phyloP scores from a whole-genome alignment of 345 rosid genomes.

The Cardamine chenopodiifolia region DNA sequence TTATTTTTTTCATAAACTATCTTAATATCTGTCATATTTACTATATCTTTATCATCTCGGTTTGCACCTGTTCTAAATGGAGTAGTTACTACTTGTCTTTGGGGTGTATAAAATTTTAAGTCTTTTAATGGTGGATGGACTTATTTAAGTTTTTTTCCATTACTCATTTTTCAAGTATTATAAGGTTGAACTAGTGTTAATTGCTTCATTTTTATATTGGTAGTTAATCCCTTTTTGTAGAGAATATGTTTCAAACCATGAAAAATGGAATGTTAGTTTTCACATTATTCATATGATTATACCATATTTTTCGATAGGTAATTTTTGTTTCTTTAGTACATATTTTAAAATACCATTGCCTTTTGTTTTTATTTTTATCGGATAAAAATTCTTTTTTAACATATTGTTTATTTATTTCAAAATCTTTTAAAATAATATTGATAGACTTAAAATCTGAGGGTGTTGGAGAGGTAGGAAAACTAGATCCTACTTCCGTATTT shows the following conservation, averaged over 20 bases:
- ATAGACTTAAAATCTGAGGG: neutral
- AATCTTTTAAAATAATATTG: neutral
- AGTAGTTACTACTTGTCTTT: neutral
- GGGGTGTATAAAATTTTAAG: neutral
- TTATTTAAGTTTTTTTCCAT: neutral
- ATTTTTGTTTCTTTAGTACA: neutral
- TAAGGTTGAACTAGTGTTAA: neutral
- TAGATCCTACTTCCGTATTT: neutral
- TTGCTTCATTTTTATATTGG: neutral
- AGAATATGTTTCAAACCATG: slow-evolving; percentile 1
- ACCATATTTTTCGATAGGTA: neutral
- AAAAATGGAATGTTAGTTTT: neutral
- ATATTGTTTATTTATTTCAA: neutral
- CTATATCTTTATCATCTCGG: neutral
- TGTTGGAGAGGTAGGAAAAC: neutral
- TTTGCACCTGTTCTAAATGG: neutral
- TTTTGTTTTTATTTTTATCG: neutral
- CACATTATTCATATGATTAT: neutral
- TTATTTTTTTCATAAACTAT: neutral
- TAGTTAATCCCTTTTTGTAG: neutral
- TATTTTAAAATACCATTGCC: neutral
- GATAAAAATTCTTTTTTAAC: neutral
- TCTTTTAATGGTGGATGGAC: neutral
- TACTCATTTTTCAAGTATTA: neutral
- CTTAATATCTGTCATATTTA: neutral